Conservation (phyloP, 2,329 filamentous ascomycete species). For the Pseudogymnoascus sp. region DNA sequence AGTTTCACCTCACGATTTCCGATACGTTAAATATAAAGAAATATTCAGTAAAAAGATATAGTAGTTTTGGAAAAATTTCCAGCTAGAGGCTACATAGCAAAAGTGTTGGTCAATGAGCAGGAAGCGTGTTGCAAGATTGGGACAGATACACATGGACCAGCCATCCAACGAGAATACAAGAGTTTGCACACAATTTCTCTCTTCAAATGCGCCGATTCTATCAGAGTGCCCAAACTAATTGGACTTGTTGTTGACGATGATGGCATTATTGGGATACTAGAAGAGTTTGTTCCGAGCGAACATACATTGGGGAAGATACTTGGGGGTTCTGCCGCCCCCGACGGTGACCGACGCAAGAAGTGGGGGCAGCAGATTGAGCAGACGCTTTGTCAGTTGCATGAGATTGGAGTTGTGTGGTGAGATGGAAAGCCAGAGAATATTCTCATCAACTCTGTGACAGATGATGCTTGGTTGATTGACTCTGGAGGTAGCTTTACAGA, state of each 20-base stretch:
- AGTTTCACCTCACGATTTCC: not conserved
- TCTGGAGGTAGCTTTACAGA: conserved; percentile 23
- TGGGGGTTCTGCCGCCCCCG: conserved; percentile 8
- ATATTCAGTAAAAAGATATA: conserved; percentile 14
- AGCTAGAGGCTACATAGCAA: conserved; percentile 13
- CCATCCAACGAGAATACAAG: conserved; percentile 18
- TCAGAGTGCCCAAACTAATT: conserved; percentile 13
- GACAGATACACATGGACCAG: not conserved
- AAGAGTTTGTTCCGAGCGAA: conserved; percentile 16
- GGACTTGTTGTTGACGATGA: conserved; percentile 16
- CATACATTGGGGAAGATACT: not conserved
- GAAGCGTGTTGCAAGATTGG: conserved; percentile 18
- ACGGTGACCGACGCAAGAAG: conserved; percentile 14
- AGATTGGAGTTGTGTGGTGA: conserved; percentile 21
- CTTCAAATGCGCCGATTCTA: conserved; percentile 14
- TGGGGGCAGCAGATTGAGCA: conserved; percentile 18
- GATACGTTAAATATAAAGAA: conserved; percentile 10
- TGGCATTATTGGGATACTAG: conserved; percentile 18
- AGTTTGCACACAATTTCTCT: conserved; percentile 14
- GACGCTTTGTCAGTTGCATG: conserved; percentile 18
- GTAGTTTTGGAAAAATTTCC: conserved; percentile 6
- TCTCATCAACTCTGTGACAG: conserved; percentile 17
- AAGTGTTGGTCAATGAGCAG: conserved; percentile 13
- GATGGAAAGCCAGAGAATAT: conserved; percentile 25
- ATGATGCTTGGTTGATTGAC: conserved; percentile 22